Percentiles rank a stretch among this genome's conserved stretches.
Evolutionary conservation across 2,329 filamentous ascomycete species (phyloP).

Genomic region (Ophiocordyceps camponoti-saundersi): DNA sequence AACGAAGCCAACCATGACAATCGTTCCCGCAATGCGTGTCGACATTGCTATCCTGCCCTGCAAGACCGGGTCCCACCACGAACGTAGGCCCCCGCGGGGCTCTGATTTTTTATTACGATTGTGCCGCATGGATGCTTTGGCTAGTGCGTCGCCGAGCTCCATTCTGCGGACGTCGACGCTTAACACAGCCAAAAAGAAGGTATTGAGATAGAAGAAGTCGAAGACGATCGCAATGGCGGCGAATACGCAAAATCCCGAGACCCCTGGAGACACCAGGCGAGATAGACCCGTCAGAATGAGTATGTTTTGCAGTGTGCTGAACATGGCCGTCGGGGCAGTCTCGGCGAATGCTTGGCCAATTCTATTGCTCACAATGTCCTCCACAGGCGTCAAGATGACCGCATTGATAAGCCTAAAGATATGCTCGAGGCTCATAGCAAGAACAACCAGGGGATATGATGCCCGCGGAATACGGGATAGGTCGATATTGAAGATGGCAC

Average conservation of each 20-base stretch:
- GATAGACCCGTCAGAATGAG: conserved; percentile 49
- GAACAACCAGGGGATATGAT: conserved; percentile 60
- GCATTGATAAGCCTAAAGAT: conserved; percentile 65
- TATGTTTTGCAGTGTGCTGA: conserved; percentile 52
- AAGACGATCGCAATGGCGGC: conserved; percentile 58
- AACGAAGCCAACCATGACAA: conserved; percentile 56
- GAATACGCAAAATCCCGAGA: conserved; percentile 61
- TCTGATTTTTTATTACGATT: conserved; percentile 11
- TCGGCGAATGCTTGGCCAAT: conserved; percentile 61
- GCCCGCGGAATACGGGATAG: conserved; percentile 58
- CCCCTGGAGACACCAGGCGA: conserved; percentile 48
- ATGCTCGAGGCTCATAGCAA: conserved; percentile 63
- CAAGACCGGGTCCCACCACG: conserved; percentile 44
- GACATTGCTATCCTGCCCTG: conserved; percentile 50
- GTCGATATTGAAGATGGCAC: conserved; percentile 58
- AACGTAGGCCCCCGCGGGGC: conserved; percentile 6
- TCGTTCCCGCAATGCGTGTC: conserved; percentile 58
- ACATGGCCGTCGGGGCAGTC: conserved; percentile 52
- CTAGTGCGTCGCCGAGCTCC: conserved; percentile 58
- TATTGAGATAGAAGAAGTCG: conserved; percentile 63
- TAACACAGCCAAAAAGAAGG: conserved; percentile 64
- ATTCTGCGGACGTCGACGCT: conserved; percentile 64
- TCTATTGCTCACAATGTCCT: conserved; percentile 49
- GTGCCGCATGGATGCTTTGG: conserved; percentile 30
- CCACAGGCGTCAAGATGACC: conserved; percentile 53